Conservation (phyloP, 129 eudicot genomes). For the Flaveria sonorensis region DNA sequence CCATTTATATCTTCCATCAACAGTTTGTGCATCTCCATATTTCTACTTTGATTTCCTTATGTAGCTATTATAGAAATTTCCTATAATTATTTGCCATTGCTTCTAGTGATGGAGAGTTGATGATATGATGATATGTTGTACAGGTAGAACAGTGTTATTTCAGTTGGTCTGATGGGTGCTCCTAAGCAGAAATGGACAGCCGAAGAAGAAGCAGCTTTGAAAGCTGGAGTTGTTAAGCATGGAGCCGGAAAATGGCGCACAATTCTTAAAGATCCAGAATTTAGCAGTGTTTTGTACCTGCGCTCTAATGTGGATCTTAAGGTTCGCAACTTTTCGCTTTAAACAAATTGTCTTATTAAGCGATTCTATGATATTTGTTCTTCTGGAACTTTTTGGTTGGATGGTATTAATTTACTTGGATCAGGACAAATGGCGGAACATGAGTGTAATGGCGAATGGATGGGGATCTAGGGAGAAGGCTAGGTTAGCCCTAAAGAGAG, state of each 20-base stretch:
- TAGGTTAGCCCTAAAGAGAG: slow-evolving; percentile 74
- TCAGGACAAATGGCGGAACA: slow-evolving; percentile 98
- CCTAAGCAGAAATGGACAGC: slow-evolving; percentile 98
- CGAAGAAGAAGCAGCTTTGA: slow-evolving; percentile 98
- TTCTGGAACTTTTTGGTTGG: background rate
- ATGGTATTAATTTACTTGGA: slow-evolving; percentile 18
- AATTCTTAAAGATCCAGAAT: slow-evolving; percentile 95
- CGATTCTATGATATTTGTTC: background rate
- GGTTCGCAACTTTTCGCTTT: slow-evolving; percentile 45
- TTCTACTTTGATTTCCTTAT: background rate
- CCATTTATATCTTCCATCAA: background rate
- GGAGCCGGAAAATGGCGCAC: slow-evolving; percentile 99
- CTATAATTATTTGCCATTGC: background rate
- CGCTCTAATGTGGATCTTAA: slow-evolving; percentile 95
- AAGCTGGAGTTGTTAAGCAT: slow-evolving; percentile 91
- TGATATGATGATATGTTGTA: slow-evolving; percentile 15
- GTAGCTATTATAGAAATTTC: background rate
- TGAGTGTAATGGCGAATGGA: slow-evolving; percentile 98
- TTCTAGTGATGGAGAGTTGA: slow-evolving; percentile 16
- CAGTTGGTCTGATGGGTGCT: slow-evolving; percentile 65
- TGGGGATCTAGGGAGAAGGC: slow-evolving; percentile 91
- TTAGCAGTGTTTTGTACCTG: slow-evolving; percentile 69
- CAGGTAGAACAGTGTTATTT: slow-evolving; percentile 27
- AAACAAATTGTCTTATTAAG: background rate
- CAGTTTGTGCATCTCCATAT: background rate